phyloP scores from a whole-genome alignment of 1,139 yeast species.

The Nematodospora anomalae region DNA sequence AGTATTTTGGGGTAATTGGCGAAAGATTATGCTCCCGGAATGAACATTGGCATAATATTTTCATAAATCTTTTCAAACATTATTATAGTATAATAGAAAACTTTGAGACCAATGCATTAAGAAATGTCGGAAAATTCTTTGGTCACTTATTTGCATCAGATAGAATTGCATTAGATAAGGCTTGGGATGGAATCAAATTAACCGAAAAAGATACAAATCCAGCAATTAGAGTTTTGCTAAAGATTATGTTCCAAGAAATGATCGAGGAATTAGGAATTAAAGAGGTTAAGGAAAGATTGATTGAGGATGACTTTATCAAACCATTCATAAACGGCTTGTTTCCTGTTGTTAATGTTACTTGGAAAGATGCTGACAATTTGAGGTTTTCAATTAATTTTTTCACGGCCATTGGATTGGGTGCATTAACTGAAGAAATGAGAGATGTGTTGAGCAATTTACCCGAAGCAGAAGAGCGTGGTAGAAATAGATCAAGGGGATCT shows the following conservation, averaged over 20 bases:
- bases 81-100: slow-evolving; percentile 63
- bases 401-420: slow-evolving; percentile 90
- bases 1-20: slow-evolving; percentile 78
- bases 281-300: slow-evolving; percentile 48
- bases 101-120: slow-evolving; percentile 67
- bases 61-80: slow-evolving; percentile 52
- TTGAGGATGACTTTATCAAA: slow-evolving; percentile 47
- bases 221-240: slow-evolving; percentile 77
- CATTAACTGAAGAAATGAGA: slow-evolving; percentile 81
- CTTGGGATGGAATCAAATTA: slow-evolving; percentile 60
- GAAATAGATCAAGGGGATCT: slow-evolving; percentile 19
- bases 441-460: slow-evolving; percentile 36
- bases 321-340: slow-evolving; percentile 50
- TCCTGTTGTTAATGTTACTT: slow-evolving; percentile 43
- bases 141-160: slow-evolving; percentile 82
- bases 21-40: slow-evolving; percentile 56
- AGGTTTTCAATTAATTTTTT: slow-evolving; percentile 86
- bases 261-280: slow-evolving; percentile 72
- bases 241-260: slow-evolving; percentile 78
- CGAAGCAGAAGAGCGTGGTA: slow-evolving; percentile 13
- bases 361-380: slow-evolving; percentile 53
- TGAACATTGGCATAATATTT: slow-evolving; percentile 56
- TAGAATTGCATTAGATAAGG: slow-evolving; percentile 45
- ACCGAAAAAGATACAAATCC: slow-evolving; percentile 77
- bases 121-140: slow-evolving; percentile 83